A percentile compares a stretch with the other conserved stretches of the same genome.
Conservation (phyloP, 805 yeast species). For the Nakazawaea wickerhamii region DNA sequence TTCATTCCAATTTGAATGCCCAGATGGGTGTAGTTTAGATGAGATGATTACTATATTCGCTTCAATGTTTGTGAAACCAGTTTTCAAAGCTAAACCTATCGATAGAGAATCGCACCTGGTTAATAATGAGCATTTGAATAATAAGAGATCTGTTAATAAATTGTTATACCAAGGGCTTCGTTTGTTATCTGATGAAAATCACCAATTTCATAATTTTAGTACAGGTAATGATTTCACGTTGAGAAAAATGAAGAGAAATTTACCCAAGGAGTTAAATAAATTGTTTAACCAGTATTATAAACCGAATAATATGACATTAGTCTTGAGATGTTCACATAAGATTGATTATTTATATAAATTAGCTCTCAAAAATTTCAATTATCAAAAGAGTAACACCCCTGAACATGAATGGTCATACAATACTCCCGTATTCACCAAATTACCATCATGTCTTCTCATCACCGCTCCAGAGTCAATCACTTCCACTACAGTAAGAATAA, state of each 20-base stretch:
- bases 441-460: background rate
- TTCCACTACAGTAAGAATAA: slow-evolving; percentile 35
- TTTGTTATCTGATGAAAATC: slow-evolving; percentile 38
- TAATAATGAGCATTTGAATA: slow-evolving; percentile 62
- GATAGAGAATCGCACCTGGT: slow-evolving; percentile 54
- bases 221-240: slow-evolving; percentile 61
- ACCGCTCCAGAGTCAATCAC: slow-evolving; percentile 18
- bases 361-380: slow-evolving; percentile 38
- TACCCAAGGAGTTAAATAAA: slow-evolving; percentile 29
- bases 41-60: slow-evolving; percentile 44
- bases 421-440: background rate
- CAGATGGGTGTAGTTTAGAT: slow-evolving; percentile 35
- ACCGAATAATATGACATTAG: slow-evolving; percentile 50
- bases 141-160: slow-evolving; percentile 38
- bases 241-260: slow-evolving; percentile 27
- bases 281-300: slow-evolving; percentile 38
- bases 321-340: slow-evolving; percentile 63
- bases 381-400: slow-evolving; percentile 17
- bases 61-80: slow-evolving; percentile 45
- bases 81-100: slow-evolving; percentile 36
- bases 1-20: slow-evolving; percentile 57
- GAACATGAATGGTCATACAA: background rate
- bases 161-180: slow-evolving; percentile 55
- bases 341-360: slow-evolving; percentile 49
- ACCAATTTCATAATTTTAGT: slow-evolving; percentile 56